A percentile compares a stretch with the other conserved stretches of the same genome.
These are phyloP conservation scores for Echria macrotheca DNA, from an alignment of 495 filamentous ascomycete genomes.

Conservation along the genomic window DNA sequence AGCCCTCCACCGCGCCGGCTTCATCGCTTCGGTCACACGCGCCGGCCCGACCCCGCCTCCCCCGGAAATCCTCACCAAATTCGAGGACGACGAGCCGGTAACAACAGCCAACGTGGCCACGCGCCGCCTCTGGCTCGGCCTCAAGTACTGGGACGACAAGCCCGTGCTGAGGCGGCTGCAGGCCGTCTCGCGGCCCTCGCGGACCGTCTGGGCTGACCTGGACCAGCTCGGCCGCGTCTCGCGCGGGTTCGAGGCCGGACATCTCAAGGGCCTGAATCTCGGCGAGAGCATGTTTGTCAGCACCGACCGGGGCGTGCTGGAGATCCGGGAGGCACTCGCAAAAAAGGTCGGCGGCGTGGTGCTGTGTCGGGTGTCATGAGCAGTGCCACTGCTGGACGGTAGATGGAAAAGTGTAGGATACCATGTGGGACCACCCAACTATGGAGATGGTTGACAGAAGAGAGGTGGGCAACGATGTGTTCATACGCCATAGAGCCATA, in stretches of 20 bases:
- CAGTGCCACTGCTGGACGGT: conserved; percentile 6
- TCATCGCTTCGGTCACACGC: conserved; percentile 75
- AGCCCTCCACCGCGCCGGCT: conserved; percentile 74
- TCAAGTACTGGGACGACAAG: conserved; percentile 89
- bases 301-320: conserved; percentile 76
- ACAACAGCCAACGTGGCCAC: conserved; percentile 74
- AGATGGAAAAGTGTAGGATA: conserved; percentile 7
- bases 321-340: conserved; percentile 80
- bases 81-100: conserved; percentile 49
- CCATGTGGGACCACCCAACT: too few species aligned
- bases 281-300: conserved; percentile 80
- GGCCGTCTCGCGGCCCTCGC: conserved; percentile 72
- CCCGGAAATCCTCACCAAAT: conserved; percentile 44
- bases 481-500: too few species aligned
- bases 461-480: too few species aligned
- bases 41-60: conserved; percentile 64
- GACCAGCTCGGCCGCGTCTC: conserved; percentile 55
- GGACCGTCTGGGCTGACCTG: conserved; percentile 60
- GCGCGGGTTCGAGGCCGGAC: conserved; percentile 57
- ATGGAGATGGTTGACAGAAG: too few species aligned
- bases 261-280: conserved; percentile 66
- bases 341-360: conserved; percentile 79
- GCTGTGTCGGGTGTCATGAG: conserved; percentile 63
- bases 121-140: conserved; percentile 79
- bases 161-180: conserved; percentile 70